phyloP scores from a whole-genome alignment of 2,329 filamentous ascomycete genomes.

The Rhynchosporium agropyri region DNA sequence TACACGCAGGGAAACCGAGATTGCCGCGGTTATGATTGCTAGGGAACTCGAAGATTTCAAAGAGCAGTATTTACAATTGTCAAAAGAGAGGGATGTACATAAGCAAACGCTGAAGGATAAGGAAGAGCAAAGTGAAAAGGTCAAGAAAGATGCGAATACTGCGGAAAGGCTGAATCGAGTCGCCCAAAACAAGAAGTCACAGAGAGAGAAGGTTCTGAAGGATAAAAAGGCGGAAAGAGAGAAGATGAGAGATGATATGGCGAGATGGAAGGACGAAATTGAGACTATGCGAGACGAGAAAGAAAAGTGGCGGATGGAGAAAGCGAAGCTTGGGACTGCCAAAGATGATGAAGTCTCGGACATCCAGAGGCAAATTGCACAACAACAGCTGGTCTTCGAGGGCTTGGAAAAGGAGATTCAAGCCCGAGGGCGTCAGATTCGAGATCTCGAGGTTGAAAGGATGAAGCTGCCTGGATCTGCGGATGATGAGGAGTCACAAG shows the following conservation, averaged over 20 bases:
- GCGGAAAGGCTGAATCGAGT: slow-evolving; percentile 81
- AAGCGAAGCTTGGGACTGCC: slow-evolving; percentile 52
- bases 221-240: slow-evolving; percentile 69
- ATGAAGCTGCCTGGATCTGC: slow-evolving; percentile 65
- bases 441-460: slow-evolving; percentile 71
- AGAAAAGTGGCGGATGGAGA: slow-evolving; percentile 57
- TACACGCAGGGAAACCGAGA: slow-evolving; percentile 82
- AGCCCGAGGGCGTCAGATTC: slow-evolving; percentile 70
- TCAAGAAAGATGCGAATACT: slow-evolving; percentile 78
- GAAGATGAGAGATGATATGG: slow-evolving; percentile 70
- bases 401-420: slow-evolving; percentile 72
- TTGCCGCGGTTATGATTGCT: slow-evolving; percentile 68
- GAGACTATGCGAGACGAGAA: slow-evolving; percentile 61
- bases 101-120: slow-evolving; percentile 81
- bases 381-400: slow-evolving; percentile 59
- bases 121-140: slow-evolving; percentile 83
- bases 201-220: slow-evolving; percentile 72
- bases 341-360: slow-evolving; percentile 55
- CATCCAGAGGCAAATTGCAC: slow-evolving; percentile 57
- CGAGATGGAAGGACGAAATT: slow-evolving; percentile 67
- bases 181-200: slow-evolving; percentile 75
- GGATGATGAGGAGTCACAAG: slow-evolving; percentile 52
- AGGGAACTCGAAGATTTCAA: slow-evolving; percentile 74
- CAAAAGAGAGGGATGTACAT: slow-evolving; percentile 78
- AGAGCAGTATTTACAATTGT: slow-evolving; percentile 66